These are phyloP conservation scores for Artemisia princeps DNA, from an alignment of 140 eudicot species.

Conservation along the genomic window DNA sequence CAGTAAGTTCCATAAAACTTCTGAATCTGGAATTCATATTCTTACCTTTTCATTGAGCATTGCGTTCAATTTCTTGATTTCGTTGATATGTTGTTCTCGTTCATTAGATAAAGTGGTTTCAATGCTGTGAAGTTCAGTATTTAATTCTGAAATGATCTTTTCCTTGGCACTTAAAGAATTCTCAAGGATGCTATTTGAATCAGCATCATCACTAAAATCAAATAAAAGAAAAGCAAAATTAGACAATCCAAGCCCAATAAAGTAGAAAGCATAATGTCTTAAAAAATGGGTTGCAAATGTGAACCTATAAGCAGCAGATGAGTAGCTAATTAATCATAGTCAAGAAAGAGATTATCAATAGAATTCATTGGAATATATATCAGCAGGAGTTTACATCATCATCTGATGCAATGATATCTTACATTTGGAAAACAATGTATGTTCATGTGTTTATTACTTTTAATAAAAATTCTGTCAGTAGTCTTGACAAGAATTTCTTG, in stretches of 20 bases:
- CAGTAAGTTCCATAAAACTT: too few species aligned
- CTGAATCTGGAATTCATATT: too few species aligned
- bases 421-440: too few species aligned
- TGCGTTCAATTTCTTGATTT: conserved; percentile 79
- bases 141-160: conserved; percentile 87
- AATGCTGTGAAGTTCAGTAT: conserved; percentile 73
- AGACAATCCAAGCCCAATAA: conserved; percentile 6
- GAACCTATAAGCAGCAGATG: conserved; percentile 9
- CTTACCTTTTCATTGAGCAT: conserved; percentile 74
- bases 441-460: too few species aligned
- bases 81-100: conserved; percentile 66
- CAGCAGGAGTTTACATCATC: too few species aligned
- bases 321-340: neutral
- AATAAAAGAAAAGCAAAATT: neutral
- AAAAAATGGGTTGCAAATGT: neutral
- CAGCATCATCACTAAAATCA: conserved; percentile 55
- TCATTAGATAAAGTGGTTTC: conserved; percentile 73
- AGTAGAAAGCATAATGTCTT: conserved; percentile 8
- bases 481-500: too few species aligned
- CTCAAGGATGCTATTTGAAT: conserved; percentile 71
- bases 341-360: too few species aligned
- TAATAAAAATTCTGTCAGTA: too few species aligned
- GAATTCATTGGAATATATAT: too few species aligned
- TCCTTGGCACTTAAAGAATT: conserved; percentile 85
- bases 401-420: too few species aligned